A percentile compares a stretch with the other conserved stretches of the same genome.
Evolutionary conservation across 371 early-diverging fungal genomes (phyloP).

Genomic region (Fennellomyces sp.): DNA sequence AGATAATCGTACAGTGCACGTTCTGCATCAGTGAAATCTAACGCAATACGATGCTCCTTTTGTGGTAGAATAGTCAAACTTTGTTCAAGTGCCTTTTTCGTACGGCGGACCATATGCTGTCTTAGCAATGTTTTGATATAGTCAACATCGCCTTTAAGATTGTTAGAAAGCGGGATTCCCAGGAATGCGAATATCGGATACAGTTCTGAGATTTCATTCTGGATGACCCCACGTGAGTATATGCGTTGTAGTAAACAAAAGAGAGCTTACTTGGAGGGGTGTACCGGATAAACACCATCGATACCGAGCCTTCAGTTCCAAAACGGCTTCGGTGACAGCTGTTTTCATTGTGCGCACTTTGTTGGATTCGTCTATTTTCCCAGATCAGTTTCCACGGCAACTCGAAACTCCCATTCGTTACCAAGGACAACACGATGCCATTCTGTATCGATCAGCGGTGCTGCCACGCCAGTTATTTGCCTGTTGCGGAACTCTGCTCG

Average conservation of each 20-base stretch:
- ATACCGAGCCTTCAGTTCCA: slow-evolving; percentile 31
- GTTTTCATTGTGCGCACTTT: slow-evolving; percentile 51
- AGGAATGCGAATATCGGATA: slow-evolving; percentile 42
- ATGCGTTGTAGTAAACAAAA: not conserved
- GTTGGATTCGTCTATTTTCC: slow-evolving; percentile 85
- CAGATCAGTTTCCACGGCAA: too few relatives aligned
- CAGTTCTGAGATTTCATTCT: slow-evolving; percentile 42
- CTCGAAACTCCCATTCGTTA: too few relatives aligned
- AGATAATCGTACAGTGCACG: slow-evolving; percentile 46
- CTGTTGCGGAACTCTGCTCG: slow-evolving; percentile 33
- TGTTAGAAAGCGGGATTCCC: slow-evolving; percentile 20
- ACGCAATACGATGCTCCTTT: slow-evolving; percentile 30
- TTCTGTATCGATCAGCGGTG: slow-evolving; percentile 38
- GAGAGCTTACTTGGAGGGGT: slow-evolving; percentile 54
- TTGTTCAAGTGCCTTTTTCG: slow-evolving; percentile 20
- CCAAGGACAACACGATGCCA: slow-evolving; percentile 57
- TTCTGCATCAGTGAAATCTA: slow-evolving; percentile 39
- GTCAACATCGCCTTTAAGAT: slow-evolving; percentile 21
- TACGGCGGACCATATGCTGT: slow-evolving; percentile 43
- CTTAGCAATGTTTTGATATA: slow-evolving; percentile 32
- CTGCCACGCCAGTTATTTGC: slow-evolving; percentile 1
- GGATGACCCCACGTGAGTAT: too few relatives aligned
- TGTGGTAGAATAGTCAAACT: slow-evolving; percentile 35
- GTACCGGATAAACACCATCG: slow-evolving; percentile 91
- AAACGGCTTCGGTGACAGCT: slow-evolving; percentile 27